phyloP scores from a whole-genome alignment of 345 rosid species.

The Raphanus sativus region DNA sequence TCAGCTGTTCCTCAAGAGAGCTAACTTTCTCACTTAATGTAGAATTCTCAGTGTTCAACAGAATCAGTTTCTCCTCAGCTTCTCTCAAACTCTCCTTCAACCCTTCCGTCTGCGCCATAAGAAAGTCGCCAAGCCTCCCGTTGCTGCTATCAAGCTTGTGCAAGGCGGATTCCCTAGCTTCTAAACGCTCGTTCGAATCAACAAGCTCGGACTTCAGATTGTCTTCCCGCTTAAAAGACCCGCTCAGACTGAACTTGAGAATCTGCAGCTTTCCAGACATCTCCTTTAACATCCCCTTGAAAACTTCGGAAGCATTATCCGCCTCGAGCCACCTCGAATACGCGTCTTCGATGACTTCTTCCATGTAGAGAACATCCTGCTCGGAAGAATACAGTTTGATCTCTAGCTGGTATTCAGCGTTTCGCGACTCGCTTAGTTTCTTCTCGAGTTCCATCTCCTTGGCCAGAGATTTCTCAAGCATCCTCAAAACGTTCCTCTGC shows the following conservation, averaged over 20 bases:
- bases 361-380: slow-evolving; percentile 56
- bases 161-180: slow-evolving; percentile 52
- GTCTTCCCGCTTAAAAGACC: slow-evolving; percentile 56
- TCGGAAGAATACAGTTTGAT: slow-evolving; percentile 52
- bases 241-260: slow-evolving; percentile 64
- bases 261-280: slow-evolving; percentile 63
- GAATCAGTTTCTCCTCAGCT: slow-evolving; percentile 54
- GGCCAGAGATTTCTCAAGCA: slow-evolving; percentile 94
- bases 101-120: slow-evolving; percentile 51
- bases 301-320: slow-evolving; percentile 68
- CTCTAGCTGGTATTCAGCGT: slow-evolving; percentile 55
- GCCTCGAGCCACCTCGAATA: slow-evolving; percentile 65
- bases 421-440: slow-evolving; percentile 70
- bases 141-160: slow-evolving; percentile 54
- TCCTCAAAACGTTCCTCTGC: slow-evolving; percentile 71
- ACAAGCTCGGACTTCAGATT: slow-evolving; percentile 55
- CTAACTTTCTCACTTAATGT: slow-evolving; percentile 49
- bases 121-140: slow-evolving; percentile 44
- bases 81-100: slow-evolving; percentile 57
- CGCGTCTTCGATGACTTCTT: slow-evolving; percentile 62
- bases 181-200: slow-evolving; percentile 47
- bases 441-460: slow-evolving; percentile 89
- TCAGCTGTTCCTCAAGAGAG: slow-evolving; percentile 54
- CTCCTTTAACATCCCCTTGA: slow-evolving; percentile 69
- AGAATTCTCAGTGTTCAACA: slow-evolving; percentile 55